Base-by-base conservation (phyloP, 257 asterid species). In the Striga asiatica region DNA sequence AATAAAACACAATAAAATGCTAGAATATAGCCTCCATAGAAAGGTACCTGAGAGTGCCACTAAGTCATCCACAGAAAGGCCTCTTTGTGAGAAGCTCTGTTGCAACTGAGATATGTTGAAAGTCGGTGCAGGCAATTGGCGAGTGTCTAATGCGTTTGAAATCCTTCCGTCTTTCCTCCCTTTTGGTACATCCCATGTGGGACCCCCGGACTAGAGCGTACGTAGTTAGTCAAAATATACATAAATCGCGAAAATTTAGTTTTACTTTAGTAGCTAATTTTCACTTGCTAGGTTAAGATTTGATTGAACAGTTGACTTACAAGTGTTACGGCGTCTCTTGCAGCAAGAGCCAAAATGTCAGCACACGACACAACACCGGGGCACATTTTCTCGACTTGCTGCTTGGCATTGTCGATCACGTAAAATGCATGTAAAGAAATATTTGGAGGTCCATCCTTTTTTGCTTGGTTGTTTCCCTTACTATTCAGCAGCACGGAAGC, bases 311-410 rank as follows among this genome's bases (percentile, higher is more conserved):
- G 18, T 19, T 2, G 4, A 66, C 86, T 71, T 64, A 83, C 94
- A 8, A 83, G 81, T 21, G 70, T 64, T 54, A 80, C 89, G 2
- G 73, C 83, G 58, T 83, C 89, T 39, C 86, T 75, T 1, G 94
- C 86, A 32, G 86, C 94, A 24, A 80, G 56, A 42, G 89, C 86
- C 35, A 83, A 53, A 11, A 78, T 74, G 67, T 79, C 91, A 49
- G 91, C 95, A 56, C 95, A 85, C 25, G 95, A 85, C 37, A 85
- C 88, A 6, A 85, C 77, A 13, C 89, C 83, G 17, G 95, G 93
- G 25, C 95, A 85, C 48, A 54, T 38, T 4, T 71, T 64, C 43
- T 85, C 93, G 0, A 85, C 21, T 42, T 71, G 74, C 64, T 73
- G 61, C 78, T 85, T 85, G 2, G 74, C 88, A 57, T 53, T 55